phyloP scores from a whole-genome alignment of 2,329 filamentous ascomycete species.

The Anthostomella pinea region DNA sequence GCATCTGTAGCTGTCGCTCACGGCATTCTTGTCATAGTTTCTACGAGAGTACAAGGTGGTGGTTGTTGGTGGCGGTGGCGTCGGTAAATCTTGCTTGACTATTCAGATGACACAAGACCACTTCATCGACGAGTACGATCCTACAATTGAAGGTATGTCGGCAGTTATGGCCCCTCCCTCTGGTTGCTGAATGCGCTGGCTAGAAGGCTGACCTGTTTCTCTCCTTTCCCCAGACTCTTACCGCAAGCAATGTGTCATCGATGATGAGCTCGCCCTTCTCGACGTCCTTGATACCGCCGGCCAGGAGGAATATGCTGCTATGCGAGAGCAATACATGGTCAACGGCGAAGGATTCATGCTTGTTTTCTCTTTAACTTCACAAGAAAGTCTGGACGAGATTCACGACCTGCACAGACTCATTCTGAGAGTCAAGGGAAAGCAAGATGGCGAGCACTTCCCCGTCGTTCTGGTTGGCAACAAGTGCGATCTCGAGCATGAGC shows the following conservation, averaged over 20 bases:
- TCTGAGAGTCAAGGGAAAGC: constrained; percentile 94
- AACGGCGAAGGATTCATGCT: constrained; percentile 97
- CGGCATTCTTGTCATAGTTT: constrained; percentile 53
- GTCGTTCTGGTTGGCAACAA: constrained; percentile 99
- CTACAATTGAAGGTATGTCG: constrained; percentile 89
- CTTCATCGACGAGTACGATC: constrained; percentile 99
- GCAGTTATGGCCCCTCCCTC: constrained; percentile 1
- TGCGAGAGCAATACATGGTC: constrained; percentile 99
- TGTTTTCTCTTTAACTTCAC: constrained; percentile 96
- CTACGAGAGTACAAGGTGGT: constrained; percentile 93
- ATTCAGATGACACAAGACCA: constrained; percentile 95
- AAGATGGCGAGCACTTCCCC: constrained; percentile 79
- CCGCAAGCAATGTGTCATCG: constrained; percentile 99
- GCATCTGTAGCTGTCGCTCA: constrained; percentile 15
- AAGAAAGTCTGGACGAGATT: constrained; percentile 98
- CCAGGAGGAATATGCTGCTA: constrained; percentile 98
- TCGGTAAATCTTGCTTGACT: constrained; percentile 98
- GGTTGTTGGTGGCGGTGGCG: constrained; percentile 95
- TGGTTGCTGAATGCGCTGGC: neutral
- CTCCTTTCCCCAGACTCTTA: constrained; percentile 73
- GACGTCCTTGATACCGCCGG: constrained; percentile 98
- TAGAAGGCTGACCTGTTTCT: constrained; percentile 18
- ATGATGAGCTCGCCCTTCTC: constrained; percentile 95
- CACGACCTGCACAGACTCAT: constrained; percentile 99
- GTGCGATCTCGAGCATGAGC: constrained; percentile 92